phyloP scores from a whole-genome alignment of 352 stramenopile species.

The Elongisporangium anandrum region DNA sequence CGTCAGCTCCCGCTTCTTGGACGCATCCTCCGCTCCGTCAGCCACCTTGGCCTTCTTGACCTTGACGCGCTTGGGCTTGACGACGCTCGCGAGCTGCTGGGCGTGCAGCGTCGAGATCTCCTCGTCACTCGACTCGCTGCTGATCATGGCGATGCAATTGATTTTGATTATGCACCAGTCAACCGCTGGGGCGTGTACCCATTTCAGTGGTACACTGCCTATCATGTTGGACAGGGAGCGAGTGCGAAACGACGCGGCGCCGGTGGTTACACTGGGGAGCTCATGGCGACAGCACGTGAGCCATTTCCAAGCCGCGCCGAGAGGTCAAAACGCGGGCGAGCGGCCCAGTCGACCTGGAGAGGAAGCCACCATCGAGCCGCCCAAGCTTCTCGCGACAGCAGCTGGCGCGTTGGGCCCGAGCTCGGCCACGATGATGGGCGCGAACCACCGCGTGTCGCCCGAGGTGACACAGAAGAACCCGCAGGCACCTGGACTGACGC shows the following conservation, averaged over 20 bases:
- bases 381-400: background rate
- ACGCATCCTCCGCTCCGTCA: background rate
- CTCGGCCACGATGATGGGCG: conserved; percentile 14
- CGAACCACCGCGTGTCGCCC: conserved; percentile 60
- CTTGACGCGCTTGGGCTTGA: conserved; percentile 16
- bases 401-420: background rate
- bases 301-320: background rate
- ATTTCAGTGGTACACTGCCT: background rate
- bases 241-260: background rate
- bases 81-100: conserved; percentile 17
- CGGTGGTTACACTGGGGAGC: too few species aligned
- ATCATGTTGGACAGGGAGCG: background rate
- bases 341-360: background rate
- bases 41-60: conserved; percentile 20
- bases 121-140: conserved; percentile 87
- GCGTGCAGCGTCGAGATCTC: conserved; percentile 72
- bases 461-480: conserved; percentile 69
- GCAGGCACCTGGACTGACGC: conserved; percentile 36
- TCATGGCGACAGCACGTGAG: too few species aligned
- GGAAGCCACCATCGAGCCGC: background rate
- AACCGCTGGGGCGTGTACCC: background rate
- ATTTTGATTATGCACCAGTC: background rate
- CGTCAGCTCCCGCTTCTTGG: conserved; percentile 12
- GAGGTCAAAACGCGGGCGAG: background rate
- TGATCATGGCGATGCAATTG: conserved; percentile 49